Percentiles rank a stretch among this genome's conserved stretches.
phyloP scores from a whole-genome alignment of 192 early-diverging fungal genomes.

The Backusella tuberculispora region DNA sequence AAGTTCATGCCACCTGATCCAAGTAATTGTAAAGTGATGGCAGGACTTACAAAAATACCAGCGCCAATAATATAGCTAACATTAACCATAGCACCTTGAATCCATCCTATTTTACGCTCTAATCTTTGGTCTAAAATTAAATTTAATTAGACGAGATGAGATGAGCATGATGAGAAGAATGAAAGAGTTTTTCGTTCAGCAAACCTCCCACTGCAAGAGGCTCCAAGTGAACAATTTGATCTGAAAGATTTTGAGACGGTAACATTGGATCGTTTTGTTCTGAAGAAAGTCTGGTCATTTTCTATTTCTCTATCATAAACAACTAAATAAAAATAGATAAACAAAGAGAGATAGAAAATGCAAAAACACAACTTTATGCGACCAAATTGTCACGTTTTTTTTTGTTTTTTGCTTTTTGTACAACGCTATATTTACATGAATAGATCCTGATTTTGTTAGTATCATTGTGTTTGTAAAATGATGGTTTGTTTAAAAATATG shows the following conservation, averaged over 20 bases:
- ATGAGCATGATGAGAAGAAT: neutral
- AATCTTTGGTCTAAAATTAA: conserved; percentile 33
- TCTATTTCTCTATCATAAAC: neutral
- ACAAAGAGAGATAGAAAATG: neutral
- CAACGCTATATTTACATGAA: too few relatives aligned
- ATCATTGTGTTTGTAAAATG: too few relatives aligned
- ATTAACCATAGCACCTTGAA: conserved; percentile 37
- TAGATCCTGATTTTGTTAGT: too few relatives aligned
- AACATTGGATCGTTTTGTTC: conserved; percentile 1
- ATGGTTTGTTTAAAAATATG: too few relatives aligned
- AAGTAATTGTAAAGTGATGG: conserved; percentile 28
- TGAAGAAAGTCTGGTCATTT: neutral
- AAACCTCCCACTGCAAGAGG: conserved; percentile 39
- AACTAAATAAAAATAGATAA: neutral
- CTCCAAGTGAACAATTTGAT: conserved; percentile 29
- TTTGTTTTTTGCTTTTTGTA: neutral
- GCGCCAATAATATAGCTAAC: conserved; percentile 39
- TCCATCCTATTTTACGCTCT: conserved; percentile 32
- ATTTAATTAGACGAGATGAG: neutral
- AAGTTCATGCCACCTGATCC: conserved; percentile 43
- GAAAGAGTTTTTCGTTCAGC: neutral
- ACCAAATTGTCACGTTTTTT: neutral
- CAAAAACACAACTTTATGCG: neutral
- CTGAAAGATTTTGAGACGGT: neutral
- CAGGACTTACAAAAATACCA: conserved; percentile 38